These are phyloP conservation scores for Backusella mclennaniae DNA, from an alignment of 192 early-diverging fungal genomes.

Conservation along the genomic window DNA sequence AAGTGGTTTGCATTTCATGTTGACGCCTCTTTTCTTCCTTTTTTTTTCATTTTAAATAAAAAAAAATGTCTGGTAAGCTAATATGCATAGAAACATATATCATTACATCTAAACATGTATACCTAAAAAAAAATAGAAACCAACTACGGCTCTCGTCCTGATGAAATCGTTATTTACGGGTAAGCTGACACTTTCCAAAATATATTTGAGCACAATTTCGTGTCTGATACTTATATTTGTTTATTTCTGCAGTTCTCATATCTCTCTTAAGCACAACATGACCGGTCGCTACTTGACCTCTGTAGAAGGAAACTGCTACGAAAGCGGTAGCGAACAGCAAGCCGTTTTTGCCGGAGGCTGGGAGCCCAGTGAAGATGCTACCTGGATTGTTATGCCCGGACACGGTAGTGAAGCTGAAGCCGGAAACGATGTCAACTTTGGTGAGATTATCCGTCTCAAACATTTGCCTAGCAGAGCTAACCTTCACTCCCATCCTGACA, in stretches of 20 bases:
- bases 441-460: constrained; percentile 49
- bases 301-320: constrained; percentile 36
- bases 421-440: constrained; percentile 43
- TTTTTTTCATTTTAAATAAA: background rate
- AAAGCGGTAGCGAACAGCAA: constrained; percentile 54
- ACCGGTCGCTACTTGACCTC: constrained; percentile 54
- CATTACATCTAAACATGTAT: background rate
- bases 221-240: background rate
- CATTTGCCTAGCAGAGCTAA: constrained; percentile 49
- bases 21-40: background rate
- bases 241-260: constrained; percentile 18
- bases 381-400: constrained; percentile 56
- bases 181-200: background rate
- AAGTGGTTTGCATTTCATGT: background rate
- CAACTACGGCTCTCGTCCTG: background rate
- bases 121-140: background rate
- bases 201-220: too few species aligned
- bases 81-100: background rate
- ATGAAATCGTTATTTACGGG: constrained; percentile 5
- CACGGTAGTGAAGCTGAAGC: constrained; percentile 37
- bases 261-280: constrained; percentile 57
- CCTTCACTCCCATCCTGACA: constrained; percentile 55
- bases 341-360: constrained; percentile 48
- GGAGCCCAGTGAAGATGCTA: constrained; percentile 39
- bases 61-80: constrained; percentile 10